phyloP scores from a whole-genome alignment of 2,329 filamentous ascomycete genomes.

The Scytalidium sp. region DNA sequence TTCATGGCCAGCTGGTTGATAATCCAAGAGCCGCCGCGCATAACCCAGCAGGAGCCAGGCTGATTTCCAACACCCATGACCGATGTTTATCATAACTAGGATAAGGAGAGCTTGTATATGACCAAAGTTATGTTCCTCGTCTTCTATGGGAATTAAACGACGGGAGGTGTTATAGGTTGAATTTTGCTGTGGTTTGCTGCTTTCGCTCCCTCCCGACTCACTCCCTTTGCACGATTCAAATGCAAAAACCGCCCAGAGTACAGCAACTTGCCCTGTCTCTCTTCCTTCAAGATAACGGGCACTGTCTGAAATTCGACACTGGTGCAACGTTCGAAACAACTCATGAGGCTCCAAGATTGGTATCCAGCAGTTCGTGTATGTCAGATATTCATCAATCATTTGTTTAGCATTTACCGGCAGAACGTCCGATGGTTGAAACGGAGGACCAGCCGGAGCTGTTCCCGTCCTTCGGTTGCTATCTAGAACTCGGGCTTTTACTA shows the following conservation, averaged over 20 bases:
- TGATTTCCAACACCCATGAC: constrained; percentile 44
- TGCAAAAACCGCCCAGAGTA: constrained; percentile 55
- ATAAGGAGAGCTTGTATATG: constrained; percentile 51
- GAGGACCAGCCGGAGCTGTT: too few relatives aligned
- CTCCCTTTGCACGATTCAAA: too few relatives aligned
- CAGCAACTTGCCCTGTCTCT: constrained; percentile 39
- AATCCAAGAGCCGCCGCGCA: too few relatives aligned
- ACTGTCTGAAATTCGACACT: too few relatives aligned
- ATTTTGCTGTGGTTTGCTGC: too few relatives aligned
- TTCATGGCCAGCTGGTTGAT: too few relatives aligned
- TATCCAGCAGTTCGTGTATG: constrained; percentile 71
- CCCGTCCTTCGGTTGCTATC: background rate
- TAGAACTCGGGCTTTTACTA: background rate
- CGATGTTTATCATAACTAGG: constrained; percentile 57
- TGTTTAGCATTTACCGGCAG: constrained; percentile 4
- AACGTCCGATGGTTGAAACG: too few relatives aligned
- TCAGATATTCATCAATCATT: constrained; percentile 67
- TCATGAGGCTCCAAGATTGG: constrained; percentile 63
- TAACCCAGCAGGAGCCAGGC: constrained; percentile 62
- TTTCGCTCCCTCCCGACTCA: too few relatives aligned
- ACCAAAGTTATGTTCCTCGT: constrained; percentile 41
- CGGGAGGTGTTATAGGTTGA: too few relatives aligned
- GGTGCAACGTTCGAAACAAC: constrained; percentile 3
- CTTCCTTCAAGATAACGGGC: constrained; percentile 8
- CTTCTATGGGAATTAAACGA: constrained; percentile 41